Evolutionary conservation across 495 filamentous ascomycete genomes (phyloP), one percentile per base, ranked within the genome.

Genomic region (Podospora didyma): DNA sequence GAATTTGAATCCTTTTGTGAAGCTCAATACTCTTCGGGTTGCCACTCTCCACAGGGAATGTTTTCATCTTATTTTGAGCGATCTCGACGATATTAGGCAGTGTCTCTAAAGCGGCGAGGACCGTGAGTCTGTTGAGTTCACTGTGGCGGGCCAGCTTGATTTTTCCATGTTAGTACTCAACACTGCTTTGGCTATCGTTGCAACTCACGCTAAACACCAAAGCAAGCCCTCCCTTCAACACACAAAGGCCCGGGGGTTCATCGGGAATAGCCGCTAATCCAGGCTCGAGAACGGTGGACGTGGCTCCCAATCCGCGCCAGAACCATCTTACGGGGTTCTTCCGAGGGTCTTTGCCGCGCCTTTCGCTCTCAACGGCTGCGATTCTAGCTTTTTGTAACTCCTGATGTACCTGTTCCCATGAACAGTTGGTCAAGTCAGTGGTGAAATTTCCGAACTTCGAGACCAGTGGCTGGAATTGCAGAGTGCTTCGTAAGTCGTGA

Each of bases 151-250:
- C 51, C 2, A 54, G 20, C 51, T 54, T n/a, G n/a, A n/a, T n/a
- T n/a, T n/a, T n/a, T n/a, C n/a, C n/a, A n/a, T n/a, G n/a, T n/a
- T n/a, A n/a, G n/a, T n/a, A n/a, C n/a, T n/a, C n/a, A n/a, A n/a
- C n/a, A n/a, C n/a, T n/a, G n/a, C n/a, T n/a, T n/a, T n/a, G n/a
- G n/a, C n/a, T n/a, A n/a, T n/a, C n/a, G 24, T 41, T 2, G 24
- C 7, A 37, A 37, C 58, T 52, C 20, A 61, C 54, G 23, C 54
- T 57, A 26, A 61, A 61, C 1, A 61, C 20, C 22, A 59, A 50
- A 19, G 62, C 62, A 12, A 64, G 46, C 31, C 54, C 62, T 46
- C 62, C 62, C 6, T 58, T 49, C 22, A 64, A 31, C 0, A 64
- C 50, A 41, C 54, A 54, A 2, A 61, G 45, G 19, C 34, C 34